phyloP scores from a whole-genome alignment of 306 rosid species.

The Purshia tridentata region DNA sequence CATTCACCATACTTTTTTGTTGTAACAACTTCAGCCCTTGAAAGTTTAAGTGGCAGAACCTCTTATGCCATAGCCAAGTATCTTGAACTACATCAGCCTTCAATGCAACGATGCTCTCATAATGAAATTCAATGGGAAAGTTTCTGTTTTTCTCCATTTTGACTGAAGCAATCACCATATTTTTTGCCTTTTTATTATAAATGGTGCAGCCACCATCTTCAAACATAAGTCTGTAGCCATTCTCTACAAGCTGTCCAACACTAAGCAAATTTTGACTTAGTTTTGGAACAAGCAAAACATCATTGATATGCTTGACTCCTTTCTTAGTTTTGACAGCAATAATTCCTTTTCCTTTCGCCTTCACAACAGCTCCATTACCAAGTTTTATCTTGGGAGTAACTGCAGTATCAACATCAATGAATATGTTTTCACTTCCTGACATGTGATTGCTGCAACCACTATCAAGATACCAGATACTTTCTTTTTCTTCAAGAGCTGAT shows the following conservation, averaged over 20 bases:
- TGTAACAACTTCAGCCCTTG: background rate
- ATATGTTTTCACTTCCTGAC: background rate
- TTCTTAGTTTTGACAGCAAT: background rate
- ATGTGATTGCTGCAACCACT: slow-evolving; percentile 9
- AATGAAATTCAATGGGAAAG: background rate
- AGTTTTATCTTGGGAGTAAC: background rate
- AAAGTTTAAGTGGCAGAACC: background rate
- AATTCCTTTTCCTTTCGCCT: background rate
- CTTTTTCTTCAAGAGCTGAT: background rate
- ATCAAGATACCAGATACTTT: background rate
- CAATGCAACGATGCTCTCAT: no score
- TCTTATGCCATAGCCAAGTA: background rate
- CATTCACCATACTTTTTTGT: no score
- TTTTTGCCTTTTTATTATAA: background rate
- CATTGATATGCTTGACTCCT: background rate
- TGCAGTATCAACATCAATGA: background rate
- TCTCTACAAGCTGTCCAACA: background rate
- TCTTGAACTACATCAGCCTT: background rate
- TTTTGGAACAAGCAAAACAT: background rate
- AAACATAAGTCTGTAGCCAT: background rate
- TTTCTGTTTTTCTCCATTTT: background rate
- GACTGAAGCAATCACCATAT: background rate
- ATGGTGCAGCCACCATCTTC: background rate
- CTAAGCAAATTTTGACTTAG: background rate
- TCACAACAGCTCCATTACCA: slow-evolving; percentile 2